Percentiles rank a stretch among this genome's conserved stretches.
Evolutionary conservation across 441 rosid species (phyloP).

Genomic region (Erodium texanum): DNA sequence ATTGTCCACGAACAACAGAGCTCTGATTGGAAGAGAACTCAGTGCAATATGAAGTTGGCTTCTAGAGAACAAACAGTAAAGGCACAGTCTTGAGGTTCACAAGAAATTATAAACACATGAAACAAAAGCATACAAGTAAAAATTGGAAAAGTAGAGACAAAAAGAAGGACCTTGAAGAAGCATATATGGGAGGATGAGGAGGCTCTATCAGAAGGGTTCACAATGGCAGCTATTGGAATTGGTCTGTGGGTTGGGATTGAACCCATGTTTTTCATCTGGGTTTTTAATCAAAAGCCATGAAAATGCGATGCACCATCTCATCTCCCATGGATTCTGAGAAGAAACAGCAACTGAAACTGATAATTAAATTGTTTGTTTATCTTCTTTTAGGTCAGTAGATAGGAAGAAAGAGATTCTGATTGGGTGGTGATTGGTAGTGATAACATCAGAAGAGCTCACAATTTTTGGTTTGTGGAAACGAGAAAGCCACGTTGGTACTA

Average conservation of each 20-base stretch:
- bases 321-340: neutral
- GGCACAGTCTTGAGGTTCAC: neutral
- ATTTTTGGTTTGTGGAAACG: too few relatives aligned
- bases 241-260: slow-evolving; percentile 17
- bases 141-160: neutral
- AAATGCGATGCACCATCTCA: neutral
- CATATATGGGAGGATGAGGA: slow-evolving; percentile 16
- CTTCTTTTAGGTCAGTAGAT: neutral
- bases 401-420: neutral
- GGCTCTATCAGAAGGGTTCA: too few relatives aligned
- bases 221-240: neutral
- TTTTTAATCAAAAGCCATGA: neutral
- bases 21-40: slow-evolving; percentile 38
- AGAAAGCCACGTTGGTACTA: too few relatives aligned
- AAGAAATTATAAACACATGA: neutral
- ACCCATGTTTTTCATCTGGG: slow-evolving; percentile 23
- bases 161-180: slow-evolving; percentile 23
- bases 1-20: slow-evolving; percentile 40
- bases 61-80: slow-evolving; percentile 22
- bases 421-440: too few relatives aligned
- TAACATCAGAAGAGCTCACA: too few relatives aligned
- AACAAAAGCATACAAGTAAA: neutral
- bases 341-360: neutral
- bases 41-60: slow-evolving; percentile 30
- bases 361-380: too few relatives aligned